Percentiles rank a stretch among this genome's conserved stretches.
phyloP scores from a whole-genome alignment of 192 early-diverging fungal species.

The Gryganskiella cystojenkinii region DNA sequence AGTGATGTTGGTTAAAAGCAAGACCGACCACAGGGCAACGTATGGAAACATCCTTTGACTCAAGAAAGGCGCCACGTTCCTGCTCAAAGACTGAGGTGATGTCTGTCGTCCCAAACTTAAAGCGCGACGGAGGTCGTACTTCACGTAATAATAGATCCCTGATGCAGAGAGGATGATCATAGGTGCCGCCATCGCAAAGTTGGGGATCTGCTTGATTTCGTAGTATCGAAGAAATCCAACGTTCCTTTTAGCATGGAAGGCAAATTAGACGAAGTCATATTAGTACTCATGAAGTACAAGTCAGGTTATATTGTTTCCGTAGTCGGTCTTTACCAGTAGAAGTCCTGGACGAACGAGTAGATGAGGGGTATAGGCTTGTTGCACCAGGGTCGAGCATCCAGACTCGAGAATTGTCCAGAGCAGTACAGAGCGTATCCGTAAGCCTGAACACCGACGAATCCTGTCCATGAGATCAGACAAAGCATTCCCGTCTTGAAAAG shows the following conservation, averaged over 20 bases:
- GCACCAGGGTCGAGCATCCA: constrained; percentile 76
- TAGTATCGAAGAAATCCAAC: constrained; percentile 89
- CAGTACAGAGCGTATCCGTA: constrained; percentile 76
- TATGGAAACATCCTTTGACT: constrained; percentile 51
- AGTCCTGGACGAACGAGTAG: constrained; percentile 86
- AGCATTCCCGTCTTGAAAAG: constrained; percentile 29
- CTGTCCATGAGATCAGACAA: constrained; percentile 56
- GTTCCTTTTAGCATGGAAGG: constrained; percentile 69
- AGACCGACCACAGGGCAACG: constrained; percentile 75
- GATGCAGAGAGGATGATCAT: constrained; percentile 73
- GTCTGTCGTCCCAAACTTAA: constrained; percentile 68
- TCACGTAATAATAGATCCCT: constrained; percentile 68
- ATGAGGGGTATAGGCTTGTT: constrained; percentile 62
- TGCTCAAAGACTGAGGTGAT: neutral
- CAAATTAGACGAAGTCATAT: neutral
- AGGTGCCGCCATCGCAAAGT: constrained; percentile 88
- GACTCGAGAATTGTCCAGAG: constrained; percentile 9
- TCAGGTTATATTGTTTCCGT: neutral
- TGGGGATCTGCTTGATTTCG: constrained; percentile 84
- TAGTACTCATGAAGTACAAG: neutral
- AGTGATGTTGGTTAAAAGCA: constrained; percentile 70
- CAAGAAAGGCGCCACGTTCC: constrained; percentile 18
- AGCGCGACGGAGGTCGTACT: constrained; percentile 62
- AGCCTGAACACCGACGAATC: constrained; percentile 72
- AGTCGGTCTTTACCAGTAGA: constrained; percentile 76